phyloP scores from a whole-genome alignment of 164 flowering plant species.

The Chloranthus sessilifolius region DNA sequence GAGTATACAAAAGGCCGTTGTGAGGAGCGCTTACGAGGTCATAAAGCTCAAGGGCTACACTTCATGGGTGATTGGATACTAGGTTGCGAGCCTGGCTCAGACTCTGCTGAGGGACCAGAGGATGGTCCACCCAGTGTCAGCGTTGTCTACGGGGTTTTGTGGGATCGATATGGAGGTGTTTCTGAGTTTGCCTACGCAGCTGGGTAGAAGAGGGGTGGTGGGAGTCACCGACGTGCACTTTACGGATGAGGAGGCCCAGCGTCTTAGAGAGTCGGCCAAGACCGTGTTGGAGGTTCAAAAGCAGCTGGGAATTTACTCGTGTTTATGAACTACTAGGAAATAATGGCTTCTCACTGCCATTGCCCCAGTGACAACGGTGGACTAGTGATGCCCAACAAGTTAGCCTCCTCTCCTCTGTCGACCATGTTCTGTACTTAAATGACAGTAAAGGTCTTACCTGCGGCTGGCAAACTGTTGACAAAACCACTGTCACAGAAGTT shows the following conservation, averaged over 20 bases:
- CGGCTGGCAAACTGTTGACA: too few species aligned
- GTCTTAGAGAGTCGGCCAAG: slow-evolving; percentile 42
- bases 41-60: slow-evolving; percentile 71
- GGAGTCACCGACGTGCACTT: slow-evolving; percentile 56
- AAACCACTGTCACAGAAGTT: too few species aligned
- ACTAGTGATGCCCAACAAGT: too few species aligned
- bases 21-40: slow-evolving; percentile 61
- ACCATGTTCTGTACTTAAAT: too few species aligned
- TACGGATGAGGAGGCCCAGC: slow-evolving; percentile 44
- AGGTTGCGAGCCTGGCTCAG: slow-evolving; percentile 58
- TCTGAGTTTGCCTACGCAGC: slow-evolving; percentile 70
- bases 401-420: too few species aligned
- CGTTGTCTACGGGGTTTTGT: slow-evolving; percentile 56
- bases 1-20: too few species aligned
- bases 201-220: slow-evolving; percentile 54
- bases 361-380: too few species aligned
- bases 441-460: too few species aligned
- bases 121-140: slow-evolving; percentile 64
- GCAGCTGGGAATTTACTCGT: slow-evolving; percentile 31
- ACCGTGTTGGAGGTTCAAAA: slow-evolving; percentile 48
- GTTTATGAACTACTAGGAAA: too few species aligned
- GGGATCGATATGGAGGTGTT: slow-evolving; percentile 61
- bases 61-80: slow-evolving; percentile 81
- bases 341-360: too few species aligned
- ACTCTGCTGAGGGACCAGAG: slow-evolving; percentile 54